A percentile compares a stretch with the other conserved stretches of the same genome.
phyloP scores from a whole-genome alignment of 225 moss, liverwort and hornwort genomes.

The Polytrichum formosum region DNA sequence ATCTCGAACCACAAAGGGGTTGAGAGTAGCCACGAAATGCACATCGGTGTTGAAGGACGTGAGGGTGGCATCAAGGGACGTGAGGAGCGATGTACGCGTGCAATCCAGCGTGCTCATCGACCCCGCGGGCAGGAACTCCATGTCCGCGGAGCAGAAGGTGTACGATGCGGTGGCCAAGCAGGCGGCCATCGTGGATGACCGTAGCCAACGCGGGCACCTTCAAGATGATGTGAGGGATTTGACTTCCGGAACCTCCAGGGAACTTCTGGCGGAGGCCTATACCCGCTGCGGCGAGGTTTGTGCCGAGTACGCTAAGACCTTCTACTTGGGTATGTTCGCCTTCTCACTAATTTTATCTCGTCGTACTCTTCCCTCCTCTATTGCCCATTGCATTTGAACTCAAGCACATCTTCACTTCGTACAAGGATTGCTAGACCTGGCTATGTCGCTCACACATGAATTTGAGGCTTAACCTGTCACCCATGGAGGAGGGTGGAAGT shows the following conservation, averaged over 20 bases:
- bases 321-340: constrained; percentile 64
- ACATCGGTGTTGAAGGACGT: constrained; percentile 11
- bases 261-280: constrained; percentile 68
- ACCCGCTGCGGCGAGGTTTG: constrained; percentile 85
- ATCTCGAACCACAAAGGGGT: background rate
- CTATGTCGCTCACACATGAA: too few species aligned
- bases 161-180: constrained; percentile 67
- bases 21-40: background rate
- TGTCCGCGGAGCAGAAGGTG: constrained; percentile 74
- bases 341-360: background rate
- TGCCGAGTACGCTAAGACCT: constrained; percentile 89
- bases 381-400: too few species aligned
- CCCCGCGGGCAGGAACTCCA: constrained; percentile 8
- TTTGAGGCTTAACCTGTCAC: too few species aligned
- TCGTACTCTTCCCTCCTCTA: too few species aligned
- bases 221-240: constrained; percentile 21
- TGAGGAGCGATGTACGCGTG: constrained; percentile 17
- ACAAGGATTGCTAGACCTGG: too few species aligned
- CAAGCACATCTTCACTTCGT: too few species aligned
- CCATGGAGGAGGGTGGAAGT: too few species aligned
- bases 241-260: constrained; percentile 21
- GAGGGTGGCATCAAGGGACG: constrained; percentile 4
- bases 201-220: constrained; percentile 13
- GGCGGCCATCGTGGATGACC: constrained; percentile 39
- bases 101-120: constrained; percentile 26